phyloP scores from a whole-genome alignment of 257 asterid genomes.

The Gentiana macrophylla region DNA sequence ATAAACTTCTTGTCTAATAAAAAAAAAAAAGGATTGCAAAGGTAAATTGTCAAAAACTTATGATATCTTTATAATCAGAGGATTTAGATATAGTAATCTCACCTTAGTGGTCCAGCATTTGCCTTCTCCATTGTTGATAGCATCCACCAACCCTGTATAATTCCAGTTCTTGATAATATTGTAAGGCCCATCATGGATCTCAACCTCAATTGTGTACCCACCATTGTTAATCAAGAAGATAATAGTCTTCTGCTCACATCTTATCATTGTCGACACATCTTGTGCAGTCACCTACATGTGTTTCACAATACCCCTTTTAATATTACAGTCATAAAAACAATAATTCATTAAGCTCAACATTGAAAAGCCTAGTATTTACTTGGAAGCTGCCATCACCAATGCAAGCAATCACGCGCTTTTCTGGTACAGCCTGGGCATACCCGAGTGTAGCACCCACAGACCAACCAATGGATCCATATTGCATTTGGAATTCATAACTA shows the following conservation, averaged over 20 bases:
- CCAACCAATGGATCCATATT: slow-evolving; percentile 89
- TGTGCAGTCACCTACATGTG: slow-evolving; percentile 54
- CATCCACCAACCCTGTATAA: slow-evolving; percentile 64
- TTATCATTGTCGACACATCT: slow-evolving; percentile 64
- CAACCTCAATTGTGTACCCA: slow-evolving; percentile 80
- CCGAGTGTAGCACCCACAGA: slow-evolving; percentile 88
- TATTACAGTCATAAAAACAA: no score
- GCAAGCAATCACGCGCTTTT: slow-evolving; percentile 63
- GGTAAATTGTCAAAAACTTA: background rate
- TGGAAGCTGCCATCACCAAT: slow-evolving; percentile 93
- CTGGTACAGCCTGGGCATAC: slow-evolving; percentile 63
- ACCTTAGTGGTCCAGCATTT: slow-evolving; percentile 89
- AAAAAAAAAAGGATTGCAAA: background rate
- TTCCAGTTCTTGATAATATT: slow-evolving; percentile 90
- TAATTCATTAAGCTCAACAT: background rate
- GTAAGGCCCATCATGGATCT: slow-evolving; percentile 79
- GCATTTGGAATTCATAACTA: slow-evolving; percentile 80
- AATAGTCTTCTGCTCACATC: slow-evolving; percentile 50
- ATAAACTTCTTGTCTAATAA: no score
- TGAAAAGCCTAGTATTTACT: slow-evolving; percentile 21
- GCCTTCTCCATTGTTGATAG: slow-evolving; percentile 74
- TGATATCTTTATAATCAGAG: no score
- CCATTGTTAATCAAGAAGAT: slow-evolving; percentile 75
- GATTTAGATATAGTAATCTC: background rate
- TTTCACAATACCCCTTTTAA: background rate